Evolutionary conservation across 164 flowering plant genomes (phyloP).

Genomic region (Liriodendron chinense): DNA sequence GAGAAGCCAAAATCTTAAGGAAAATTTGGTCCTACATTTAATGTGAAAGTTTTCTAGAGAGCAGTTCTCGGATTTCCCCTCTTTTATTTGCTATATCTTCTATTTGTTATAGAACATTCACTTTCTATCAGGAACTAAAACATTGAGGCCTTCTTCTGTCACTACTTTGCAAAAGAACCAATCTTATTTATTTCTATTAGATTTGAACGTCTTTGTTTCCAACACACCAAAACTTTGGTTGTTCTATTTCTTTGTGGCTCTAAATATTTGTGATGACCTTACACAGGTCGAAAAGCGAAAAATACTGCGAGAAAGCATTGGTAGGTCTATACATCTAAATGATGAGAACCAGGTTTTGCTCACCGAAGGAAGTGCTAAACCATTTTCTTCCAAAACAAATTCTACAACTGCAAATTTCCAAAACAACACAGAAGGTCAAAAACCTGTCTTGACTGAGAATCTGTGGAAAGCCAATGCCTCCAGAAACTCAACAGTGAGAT

Average conservation of each 20-base stretch:
- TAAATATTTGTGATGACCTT: background rate
- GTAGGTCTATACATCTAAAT: conserved; percentile 24
- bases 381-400: conserved; percentile 19
- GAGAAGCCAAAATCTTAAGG: too few relatives aligned
- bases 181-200: background rate
- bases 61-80: background rate
- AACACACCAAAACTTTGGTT: too few relatives aligned
- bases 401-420: conserved; percentile 11
- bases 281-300: conserved; percentile 77
- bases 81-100: background rate
- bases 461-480: conserved; percentile 14
- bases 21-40: too few relatives aligned
- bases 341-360: conserved; percentile 22
- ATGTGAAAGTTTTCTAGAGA: too few relatives aligned
- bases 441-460: conserved; percentile 12
- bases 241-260: too few relatives aligned
- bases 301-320: conserved; percentile 52
- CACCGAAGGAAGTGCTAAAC: conserved; percentile 16
- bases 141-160: background rate
- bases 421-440: conserved; percentile 14
- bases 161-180: background rate
- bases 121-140: background rate
- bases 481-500: conserved; percentile 17
- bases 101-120: background rate
- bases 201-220: too few relatives aligned